Percentiles rank a stretch among this genome's conserved stretches.
phyloP scores from a whole-genome alignment of 1,139 yeast species.

The Lodderomyces elongisporus region DNA sequence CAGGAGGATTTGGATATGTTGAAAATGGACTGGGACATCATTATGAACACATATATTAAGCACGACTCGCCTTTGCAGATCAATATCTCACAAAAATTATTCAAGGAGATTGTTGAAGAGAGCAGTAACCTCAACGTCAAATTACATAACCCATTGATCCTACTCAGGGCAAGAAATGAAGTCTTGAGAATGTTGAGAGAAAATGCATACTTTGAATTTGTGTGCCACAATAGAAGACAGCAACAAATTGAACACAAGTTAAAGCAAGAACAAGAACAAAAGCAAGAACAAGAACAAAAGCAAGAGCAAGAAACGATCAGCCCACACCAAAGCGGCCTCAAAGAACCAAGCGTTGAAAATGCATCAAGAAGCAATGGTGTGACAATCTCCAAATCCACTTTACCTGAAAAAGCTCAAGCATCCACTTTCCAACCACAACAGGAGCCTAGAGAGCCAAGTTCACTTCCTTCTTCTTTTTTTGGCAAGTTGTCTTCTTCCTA shows the following conservation, averaged over 20 bases:
- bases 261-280: conserved; percentile 1
- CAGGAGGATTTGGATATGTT: conserved; percentile 15
- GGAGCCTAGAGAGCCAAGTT: no score
- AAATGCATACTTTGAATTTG: conserved; percentile 31
- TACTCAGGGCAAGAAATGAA: conserved; percentile 41
- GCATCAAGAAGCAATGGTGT: no score
- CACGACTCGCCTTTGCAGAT: conserved; percentile 42
- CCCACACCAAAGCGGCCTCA: not conserved
- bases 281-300: not conserved
- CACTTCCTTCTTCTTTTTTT: no score
- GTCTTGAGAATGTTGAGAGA: conserved; percentile 41
- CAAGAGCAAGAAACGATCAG: not conserved
- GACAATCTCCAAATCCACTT: no score
- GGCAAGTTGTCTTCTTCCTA: no score
- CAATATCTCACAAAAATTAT: conserved; percentile 35
- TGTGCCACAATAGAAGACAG: conserved; percentile 8
- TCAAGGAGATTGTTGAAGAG: conserved; percentile 28
- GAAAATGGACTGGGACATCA: conserved; percentile 25
- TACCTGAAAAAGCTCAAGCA: no score
- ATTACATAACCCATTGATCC: conserved; percentile 34
- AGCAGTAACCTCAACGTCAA: conserved; percentile 12
- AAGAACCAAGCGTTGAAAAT: not conserved
- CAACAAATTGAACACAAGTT: conserved; percentile 1
- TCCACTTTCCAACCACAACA: no score
- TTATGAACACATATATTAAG: conserved; percentile 24